Conservation (phyloP, 495 filamentous ascomycete species). For the Daldinia grandis region DNA sequence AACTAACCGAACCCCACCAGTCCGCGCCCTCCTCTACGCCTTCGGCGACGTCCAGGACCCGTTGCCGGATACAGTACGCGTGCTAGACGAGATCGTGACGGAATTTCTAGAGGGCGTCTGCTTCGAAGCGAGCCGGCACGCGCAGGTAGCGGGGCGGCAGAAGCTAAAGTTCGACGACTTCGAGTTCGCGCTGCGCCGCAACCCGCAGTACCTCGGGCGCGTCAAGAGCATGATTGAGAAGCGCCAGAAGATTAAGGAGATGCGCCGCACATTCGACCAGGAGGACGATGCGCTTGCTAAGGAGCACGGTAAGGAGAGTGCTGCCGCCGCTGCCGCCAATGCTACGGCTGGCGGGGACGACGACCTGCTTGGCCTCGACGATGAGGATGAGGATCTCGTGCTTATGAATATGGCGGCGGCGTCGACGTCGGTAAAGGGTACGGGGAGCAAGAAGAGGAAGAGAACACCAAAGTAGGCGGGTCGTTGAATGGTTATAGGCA, state of each 20-base stretch:
- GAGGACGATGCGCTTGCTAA: slow-evolving; percentile 53
- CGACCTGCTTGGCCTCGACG: slow-evolving; percentile 33
- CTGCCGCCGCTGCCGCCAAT: slow-evolving; percentile 9
- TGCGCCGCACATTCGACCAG: slow-evolving; percentile 70
- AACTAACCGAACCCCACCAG: slow-evolving; percentile 52
- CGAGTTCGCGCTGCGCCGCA: slow-evolving; percentile 86
- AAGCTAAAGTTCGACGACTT: slow-evolving; percentile 99
- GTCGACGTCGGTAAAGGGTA: slow-evolving; percentile 41
- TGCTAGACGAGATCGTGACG: slow-evolving; percentile 93
- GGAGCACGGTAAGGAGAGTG: slow-evolving; percentile 29
- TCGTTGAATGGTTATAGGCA: slow-evolving; percentile 2
- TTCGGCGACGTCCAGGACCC: slow-evolving; percentile 79
- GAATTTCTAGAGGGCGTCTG: slow-evolving; percentile 89
- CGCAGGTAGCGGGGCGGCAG: slow-evolving; percentile 81
- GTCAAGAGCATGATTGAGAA: slow-evolving; percentile 86
- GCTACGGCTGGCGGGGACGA: slow-evolving; percentile 14
- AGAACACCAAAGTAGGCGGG: slow-evolving; percentile 32
- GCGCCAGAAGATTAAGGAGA: slow-evolving; percentile 79
- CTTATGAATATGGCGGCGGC: slow-evolving; percentile 15
- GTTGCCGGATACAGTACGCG: slow-evolving; percentile 80
- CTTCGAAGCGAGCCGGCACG: slow-evolving; percentile 84
- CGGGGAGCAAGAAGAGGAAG: slow-evolving; percentile 54
- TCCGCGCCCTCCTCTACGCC: slow-evolving; percentile 82
- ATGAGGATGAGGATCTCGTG: slow-evolving; percentile 39
- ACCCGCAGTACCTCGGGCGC: slow-evolving; percentile 85